Base-by-base conservation (phyloP, 2,329 filamentous ascomycete genomes). In the Pezicula carpinea region DNA sequence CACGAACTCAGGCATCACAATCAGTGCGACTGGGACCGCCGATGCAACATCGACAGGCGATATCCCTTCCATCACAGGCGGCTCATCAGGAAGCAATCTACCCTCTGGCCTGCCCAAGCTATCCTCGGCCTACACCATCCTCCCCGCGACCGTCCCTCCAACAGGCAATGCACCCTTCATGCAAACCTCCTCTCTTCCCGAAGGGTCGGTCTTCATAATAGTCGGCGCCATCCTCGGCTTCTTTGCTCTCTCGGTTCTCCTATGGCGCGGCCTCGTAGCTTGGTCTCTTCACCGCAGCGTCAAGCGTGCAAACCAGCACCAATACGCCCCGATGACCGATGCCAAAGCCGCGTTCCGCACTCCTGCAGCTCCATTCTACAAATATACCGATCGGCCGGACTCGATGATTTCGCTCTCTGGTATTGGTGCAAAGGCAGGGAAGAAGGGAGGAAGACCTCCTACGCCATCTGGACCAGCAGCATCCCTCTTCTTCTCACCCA, bases 141-240 rank as follows among this genome's bases (percentile, higher is more conserved):
- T 91, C 5, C 70, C 86, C 1, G 75, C 89, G 4, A 78, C 82
- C 21, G 84, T 97, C 3, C 93, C 93, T 6, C 87, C 90, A 21
- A 96, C 88, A 3, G 76, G 79, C 33, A 80, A 85, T 61, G 93
- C 93, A 5, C 90, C 92, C 14, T 99, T 89, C 64, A 96, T 97
- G 89, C 85, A 91, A 62, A 83, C 85, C 60, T 95, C 90, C 1
- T 83, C 70, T 44, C 75, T 91, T 10, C 93, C 93, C 2, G 87
- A 97, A 61, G 93, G 93, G 46, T 96, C 92, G 4, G 86, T 99
- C 49, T 99, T 99, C 71, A 99, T 99, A 59, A 86, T 83, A 18
- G 93, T 97, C 1, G 93, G 93, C 39, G 87, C 90, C 21, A 85
- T 89, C 22, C 79, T 99, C 6, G 93, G 89, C 14, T 85, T 90